phyloP scores from a whole-genome alignment of 2,329 filamentous ascomycete genomes.

The Paraphaeosphaeria sporulosa region DNA sequence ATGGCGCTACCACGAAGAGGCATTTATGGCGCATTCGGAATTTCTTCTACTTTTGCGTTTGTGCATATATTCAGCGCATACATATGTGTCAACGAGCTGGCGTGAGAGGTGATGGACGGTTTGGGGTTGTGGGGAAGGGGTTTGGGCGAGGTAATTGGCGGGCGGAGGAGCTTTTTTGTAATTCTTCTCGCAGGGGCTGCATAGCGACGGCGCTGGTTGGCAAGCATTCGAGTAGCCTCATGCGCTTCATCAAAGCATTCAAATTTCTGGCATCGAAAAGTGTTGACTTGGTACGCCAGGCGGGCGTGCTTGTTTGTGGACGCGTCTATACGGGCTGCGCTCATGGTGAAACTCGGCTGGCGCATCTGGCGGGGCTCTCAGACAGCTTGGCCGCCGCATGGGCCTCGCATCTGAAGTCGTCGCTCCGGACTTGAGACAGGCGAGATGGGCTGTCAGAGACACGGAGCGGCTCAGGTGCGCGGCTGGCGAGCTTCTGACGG shows the following conservation, averaged over 20 bases:
- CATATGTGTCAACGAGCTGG: conserved; percentile 6
- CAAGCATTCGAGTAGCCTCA: neutral
- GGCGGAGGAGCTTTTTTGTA: conserved; percentile 9
- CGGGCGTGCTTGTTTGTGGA: conserved; percentile 3
- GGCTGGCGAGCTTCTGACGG: conserved; percentile 6
- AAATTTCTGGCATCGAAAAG: neutral
- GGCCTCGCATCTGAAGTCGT: neutral
- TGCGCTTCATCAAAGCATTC: neutral
- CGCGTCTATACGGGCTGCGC: conserved; percentile 20
- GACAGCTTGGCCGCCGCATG: conserved; percentile 21
- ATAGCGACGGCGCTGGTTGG: conserved; percentile 43
- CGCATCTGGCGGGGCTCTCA: conserved; percentile 17
- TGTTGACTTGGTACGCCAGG: conserved; percentile 4
- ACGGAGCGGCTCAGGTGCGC: conserved; percentile 10
- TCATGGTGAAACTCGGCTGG: conserved; percentile 27
- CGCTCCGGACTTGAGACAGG: conserved; percentile 19
- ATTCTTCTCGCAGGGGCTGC: conserved; percentile 25
- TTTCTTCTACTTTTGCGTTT: conserved; percentile 8
- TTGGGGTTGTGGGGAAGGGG: conserved; percentile 9
- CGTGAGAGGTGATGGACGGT: conserved; percentile 13
- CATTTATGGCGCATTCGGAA: conserved; percentile 13
- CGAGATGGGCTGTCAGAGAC: conserved; percentile 10
- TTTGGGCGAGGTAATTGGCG: conserved; percentile 5
- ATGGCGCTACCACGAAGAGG: conserved; percentile 17
- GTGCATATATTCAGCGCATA: conserved; percentile 14